These are phyloP conservation scores for Rhododendron williamsianum DNA, from an alignment of 148 eudicot genomes.

Conservation along the genomic window DNA sequence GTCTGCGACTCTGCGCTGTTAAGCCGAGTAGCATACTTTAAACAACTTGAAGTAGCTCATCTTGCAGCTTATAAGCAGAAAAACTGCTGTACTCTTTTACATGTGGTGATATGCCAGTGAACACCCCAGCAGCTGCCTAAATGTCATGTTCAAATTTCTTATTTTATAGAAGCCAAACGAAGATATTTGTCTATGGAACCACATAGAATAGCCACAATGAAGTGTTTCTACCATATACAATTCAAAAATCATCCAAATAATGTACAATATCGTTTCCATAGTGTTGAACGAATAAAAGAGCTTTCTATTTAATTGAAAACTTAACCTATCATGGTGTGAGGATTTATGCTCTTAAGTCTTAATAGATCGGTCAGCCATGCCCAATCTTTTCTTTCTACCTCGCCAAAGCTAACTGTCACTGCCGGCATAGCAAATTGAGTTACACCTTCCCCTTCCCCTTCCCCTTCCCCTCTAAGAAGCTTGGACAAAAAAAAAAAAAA, in stretches of 20 bases:
- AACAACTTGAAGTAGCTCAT: constrained; percentile 3
- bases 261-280: not conserved
- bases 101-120: not conserved
- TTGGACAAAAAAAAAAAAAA: not conserved
- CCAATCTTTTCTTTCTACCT: not conserved
- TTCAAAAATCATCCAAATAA: not conserved
- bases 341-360: not conserved
- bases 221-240: not conserved
- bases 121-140: not conserved
- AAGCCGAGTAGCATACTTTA: not conserved
- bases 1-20: not conserved
- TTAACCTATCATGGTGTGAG: not conserved
- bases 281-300: not conserved
- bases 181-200: not conserved
- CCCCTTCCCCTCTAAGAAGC: not conserved
- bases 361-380: not conserved
- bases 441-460: not conserved
- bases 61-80: not conserved
- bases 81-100: not conserved
- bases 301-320: not conserved
- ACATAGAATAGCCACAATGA: not conserved
- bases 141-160: not conserved
- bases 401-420: not conserved
- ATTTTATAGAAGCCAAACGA: not conserved
- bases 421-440: not conserved